These are phyloP conservation scores for Apiospora koreana DNA, from an alignment of 2,329 filamentous ascomycete genomes.

Conservation along the genomic window DNA sequence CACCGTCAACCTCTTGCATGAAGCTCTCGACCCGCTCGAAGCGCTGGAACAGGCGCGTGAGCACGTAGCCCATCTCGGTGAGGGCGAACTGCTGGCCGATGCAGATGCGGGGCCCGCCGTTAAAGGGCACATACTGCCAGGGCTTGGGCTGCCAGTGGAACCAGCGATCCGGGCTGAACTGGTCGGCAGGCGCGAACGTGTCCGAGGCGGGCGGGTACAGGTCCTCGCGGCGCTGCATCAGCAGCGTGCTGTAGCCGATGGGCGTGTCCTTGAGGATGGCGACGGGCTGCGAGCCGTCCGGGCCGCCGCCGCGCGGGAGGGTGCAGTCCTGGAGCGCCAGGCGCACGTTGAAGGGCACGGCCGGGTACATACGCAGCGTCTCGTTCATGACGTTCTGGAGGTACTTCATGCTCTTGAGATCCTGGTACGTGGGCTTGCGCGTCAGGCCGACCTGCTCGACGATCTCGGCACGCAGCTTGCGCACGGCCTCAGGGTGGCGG, in stretches of 20 bases:
- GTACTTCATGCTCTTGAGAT: slow-evolving; percentile 88
- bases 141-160: slow-evolving; percentile 60
- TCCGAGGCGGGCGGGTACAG: slow-evolving; percentile 56
- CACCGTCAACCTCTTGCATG: slow-evolving; percentile 57
- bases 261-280: slow-evolving; percentile 66
- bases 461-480: slow-evolving; percentile 74
- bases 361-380: slow-evolving; percentile 74
- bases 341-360: slow-evolving; percentile 79
- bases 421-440: slow-evolving; percentile 68
- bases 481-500: slow-evolving; percentile 65
- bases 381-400: slow-evolving; percentile 74
- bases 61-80: slow-evolving; percentile 73
- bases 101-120: slow-evolving; percentile 40
- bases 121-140: slow-evolving; percentile 69
- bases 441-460: slow-evolving; percentile 63
- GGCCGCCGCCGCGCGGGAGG: slow-evolving; percentile 70
- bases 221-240: slow-evolving; percentile 71
- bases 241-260: slow-evolving; percentile 66
- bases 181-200: slow-evolving; percentile 44
- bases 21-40: slow-evolving; percentile 64
- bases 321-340: slow-evolving; percentile 72
- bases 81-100: slow-evolving; percentile 81
- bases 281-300: slow-evolving; percentile 61
- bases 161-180: slow-evolving; percentile 71
- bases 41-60: slow-evolving; percentile 71